Conservation (phyloP, 148 eudicot genomes). For the Amaranthus palmeri region DNA sequence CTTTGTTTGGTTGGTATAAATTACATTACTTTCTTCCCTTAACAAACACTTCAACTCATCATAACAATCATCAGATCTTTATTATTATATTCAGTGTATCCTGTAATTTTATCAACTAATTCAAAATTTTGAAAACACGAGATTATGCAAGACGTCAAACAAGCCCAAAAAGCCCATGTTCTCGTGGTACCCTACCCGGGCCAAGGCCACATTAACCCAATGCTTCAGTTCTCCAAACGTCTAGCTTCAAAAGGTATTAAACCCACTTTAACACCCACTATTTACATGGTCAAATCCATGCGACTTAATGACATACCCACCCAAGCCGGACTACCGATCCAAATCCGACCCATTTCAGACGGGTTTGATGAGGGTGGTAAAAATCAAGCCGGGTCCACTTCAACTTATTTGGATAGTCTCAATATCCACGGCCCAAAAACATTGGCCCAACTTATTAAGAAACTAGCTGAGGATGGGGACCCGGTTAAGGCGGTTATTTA, state of each 20-base stretch:
- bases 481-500: conserved; percentile 41
- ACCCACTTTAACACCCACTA: conserved; percentile 37
- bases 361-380: conserved; percentile 47
- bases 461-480: conserved; percentile 14
- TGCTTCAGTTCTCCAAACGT: conserved; percentile 55
- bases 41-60: no score
- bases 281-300: conserved; percentile 32
- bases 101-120: no score
- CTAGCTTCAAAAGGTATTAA: conserved; percentile 41
- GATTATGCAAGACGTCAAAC: conserved; percentile 21
- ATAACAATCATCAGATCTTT: no score
- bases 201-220: conserved; percentile 69
- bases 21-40: no score
- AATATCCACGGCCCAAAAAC: conserved; percentile 25
- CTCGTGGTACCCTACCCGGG: conserved; percentile 46
- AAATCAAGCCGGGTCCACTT: conserved; percentile 25
- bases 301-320: conserved; percentile 17
- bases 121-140: no score
- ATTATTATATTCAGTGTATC: no score
- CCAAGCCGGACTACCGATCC: conserved; percentile 21
- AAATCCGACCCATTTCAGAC: conserved; percentile 37
- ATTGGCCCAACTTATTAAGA: conserved; percentile 31
- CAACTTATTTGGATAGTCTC: conserved; percentile 32
- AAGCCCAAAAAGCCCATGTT: conserved; percentile 31
- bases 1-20: no score